phyloP scores from a whole-genome alignment of 2,329 filamentous ascomycete genomes.

The Fusarium cicatricum region DNA sequence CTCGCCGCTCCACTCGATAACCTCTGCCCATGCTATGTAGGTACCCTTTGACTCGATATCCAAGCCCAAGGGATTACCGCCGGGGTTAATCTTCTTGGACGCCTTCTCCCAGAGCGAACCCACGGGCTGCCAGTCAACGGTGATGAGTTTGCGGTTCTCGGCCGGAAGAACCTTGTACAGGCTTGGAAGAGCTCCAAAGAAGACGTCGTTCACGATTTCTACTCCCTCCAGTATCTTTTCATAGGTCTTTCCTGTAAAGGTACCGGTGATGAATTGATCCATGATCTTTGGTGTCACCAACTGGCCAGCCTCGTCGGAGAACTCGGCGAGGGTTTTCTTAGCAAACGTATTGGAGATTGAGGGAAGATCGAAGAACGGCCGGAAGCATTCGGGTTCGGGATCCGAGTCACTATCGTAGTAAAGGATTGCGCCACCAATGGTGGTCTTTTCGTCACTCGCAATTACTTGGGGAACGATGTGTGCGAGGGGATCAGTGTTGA shows the following conservation, averaged over 20 bases:
- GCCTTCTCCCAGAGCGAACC: slow-evolving; percentile 14
- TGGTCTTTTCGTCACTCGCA: slow-evolving; percentile 18
- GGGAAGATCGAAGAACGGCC: slow-evolving; percentile 20
- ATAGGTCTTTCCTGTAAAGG: slow-evolving; percentile 18
- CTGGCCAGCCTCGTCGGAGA: slow-evolving; percentile 20
- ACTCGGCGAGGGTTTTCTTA: slow-evolving; percentile 15
- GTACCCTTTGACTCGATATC: slow-evolving; percentile 23
- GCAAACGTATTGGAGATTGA: slow-evolving; percentile 18
- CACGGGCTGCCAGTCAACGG: slow-evolving; percentile 28
- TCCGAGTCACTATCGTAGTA: slow-evolving; percentile 26
- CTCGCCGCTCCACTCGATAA: slow-evolving; percentile 26
- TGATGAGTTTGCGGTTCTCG: slow-evolving; percentile 14
- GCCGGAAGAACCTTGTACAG: slow-evolving; percentile 16
- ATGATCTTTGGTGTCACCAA: slow-evolving; percentile 23
- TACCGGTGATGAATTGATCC: slow-evolving; percentile 27
- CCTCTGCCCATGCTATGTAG: slow-evolving; percentile 29
- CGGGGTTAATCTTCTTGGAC: slow-evolving; percentile 15
- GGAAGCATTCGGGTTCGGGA: slow-evolving; percentile 23
- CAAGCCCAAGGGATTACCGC: slow-evolving; percentile 17
- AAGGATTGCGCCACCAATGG: slow-evolving; percentile 20
- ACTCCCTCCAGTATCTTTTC: slow-evolving; percentile 13
- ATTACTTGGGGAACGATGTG: slow-evolving; percentile 28
- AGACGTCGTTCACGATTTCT: slow-evolving; percentile 13
- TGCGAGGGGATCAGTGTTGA: slow-evolving; percentile 26
- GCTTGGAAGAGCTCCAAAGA: slow-evolving; percentile 5